Evolutionary conservation across 352 stramenopile genomes (phyloP).

Genomic region (Pythium grandisporangium): DNA sequence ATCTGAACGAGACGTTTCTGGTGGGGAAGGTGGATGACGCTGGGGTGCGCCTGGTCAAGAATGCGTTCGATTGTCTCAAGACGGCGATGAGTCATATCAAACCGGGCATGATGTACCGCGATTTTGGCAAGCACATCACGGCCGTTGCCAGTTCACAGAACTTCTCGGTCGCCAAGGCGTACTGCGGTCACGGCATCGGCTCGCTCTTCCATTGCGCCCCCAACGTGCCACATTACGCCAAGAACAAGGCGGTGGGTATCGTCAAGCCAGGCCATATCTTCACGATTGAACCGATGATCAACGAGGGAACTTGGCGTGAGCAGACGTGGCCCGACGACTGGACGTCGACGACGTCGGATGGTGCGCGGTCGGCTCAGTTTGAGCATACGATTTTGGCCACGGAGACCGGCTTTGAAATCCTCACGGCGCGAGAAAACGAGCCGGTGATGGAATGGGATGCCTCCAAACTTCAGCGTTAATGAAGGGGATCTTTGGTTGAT

Average conservation of each 20-base stretch:
- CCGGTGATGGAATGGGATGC: slow-evolving; percentile 84
- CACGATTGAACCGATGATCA: slow-evolving; percentile 99
- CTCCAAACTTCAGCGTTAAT: slow-evolving; percentile 60
- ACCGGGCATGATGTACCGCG: slow-evolving; percentile 94
- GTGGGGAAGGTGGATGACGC: slow-evolving; percentile 95
- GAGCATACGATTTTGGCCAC: slow-evolving; percentile 99
- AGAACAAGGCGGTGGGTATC: slow-evolving; percentile 96
- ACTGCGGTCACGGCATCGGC: slow-evolving; percentile 98
- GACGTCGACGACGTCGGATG: slow-evolving; percentile 95
- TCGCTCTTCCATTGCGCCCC: slow-evolving; percentile 95
- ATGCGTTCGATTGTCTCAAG: slow-evolving; percentile 91
- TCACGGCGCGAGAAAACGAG: slow-evolving; percentile 89
- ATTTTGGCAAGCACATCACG: slow-evolving; percentile 93
- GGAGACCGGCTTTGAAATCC: slow-evolving; percentile 94
- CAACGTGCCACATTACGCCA: slow-evolving; percentile 97
- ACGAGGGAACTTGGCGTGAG: slow-evolving; percentile 89
- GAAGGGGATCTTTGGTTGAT: too few species aligned
- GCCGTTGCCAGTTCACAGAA: slow-evolving; percentile 74
- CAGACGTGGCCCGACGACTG: slow-evolving; percentile 97
- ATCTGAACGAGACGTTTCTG: slow-evolving; percentile 98
- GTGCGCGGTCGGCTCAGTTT: slow-evolving; percentile 93
- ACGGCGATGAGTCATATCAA: slow-evolving; percentile 85
- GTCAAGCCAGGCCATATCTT: slow-evolving; percentile 98
- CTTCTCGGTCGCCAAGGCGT: slow-evolving; percentile 95
- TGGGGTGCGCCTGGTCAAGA: slow-evolving; percentile 87